Evolutionary conservation across 257 asterid genomes (phyloP).

Genomic region (Ehretia macrophylla): DNA sequence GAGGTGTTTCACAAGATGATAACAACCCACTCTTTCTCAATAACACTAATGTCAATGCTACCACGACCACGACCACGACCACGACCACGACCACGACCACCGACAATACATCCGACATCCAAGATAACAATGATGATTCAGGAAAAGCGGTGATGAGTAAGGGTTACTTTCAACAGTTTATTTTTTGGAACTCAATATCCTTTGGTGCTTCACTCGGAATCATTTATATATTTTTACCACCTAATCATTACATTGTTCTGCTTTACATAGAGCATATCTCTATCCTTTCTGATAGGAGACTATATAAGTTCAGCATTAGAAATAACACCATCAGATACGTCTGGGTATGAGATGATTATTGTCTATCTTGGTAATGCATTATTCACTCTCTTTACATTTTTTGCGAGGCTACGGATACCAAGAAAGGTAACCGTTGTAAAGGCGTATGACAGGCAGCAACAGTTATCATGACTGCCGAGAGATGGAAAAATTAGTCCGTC

Average conservation of each 20-base stretch:
- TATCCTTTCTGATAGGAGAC: not conserved
- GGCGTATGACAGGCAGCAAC: not conserved
- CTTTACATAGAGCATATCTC: not conserved
- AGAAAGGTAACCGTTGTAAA: not conserved
- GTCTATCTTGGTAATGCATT: not conserved
- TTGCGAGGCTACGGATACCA: not conserved
- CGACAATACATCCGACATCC: not conserved
- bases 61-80: not conserved
- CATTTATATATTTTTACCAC: not conserved
- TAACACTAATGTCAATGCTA: not conserved
- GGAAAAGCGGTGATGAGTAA: not conserved
- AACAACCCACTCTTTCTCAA: not conserved
- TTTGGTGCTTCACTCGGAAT: not conserved
- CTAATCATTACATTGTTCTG: not conserved
- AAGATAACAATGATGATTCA: not conserved
- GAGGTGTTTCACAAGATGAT: not conserved
- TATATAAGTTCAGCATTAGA: not conserved
- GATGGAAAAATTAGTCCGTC: not conserved
- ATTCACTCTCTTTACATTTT: not conserved
- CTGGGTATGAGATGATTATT: no score
- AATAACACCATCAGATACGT: slow-evolving; percentile 1
- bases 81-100: not conserved
- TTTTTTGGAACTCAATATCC: not conserved
- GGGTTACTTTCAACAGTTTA: not conserved
- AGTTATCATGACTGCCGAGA: not conserved